Evolutionary conservation across 352 stramenopile genomes (phyloP), one percentile per base, ranked within the genome.

Genomic region (Phytophthora citrophthora): DNA sequence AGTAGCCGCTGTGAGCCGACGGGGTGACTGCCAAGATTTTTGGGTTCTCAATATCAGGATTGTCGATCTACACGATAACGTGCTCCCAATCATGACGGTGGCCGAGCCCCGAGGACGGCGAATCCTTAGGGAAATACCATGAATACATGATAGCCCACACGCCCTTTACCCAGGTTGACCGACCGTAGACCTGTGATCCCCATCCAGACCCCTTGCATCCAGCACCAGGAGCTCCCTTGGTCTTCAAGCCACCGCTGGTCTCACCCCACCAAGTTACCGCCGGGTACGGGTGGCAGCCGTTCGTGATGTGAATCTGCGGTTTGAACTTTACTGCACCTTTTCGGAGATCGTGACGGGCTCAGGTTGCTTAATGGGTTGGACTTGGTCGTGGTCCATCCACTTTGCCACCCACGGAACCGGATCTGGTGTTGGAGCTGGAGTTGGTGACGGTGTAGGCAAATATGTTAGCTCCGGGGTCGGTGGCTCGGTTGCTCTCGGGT

Each of bases 401-500:
- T n/a, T 41, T 20, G n/a, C 36, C 11, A 41, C 36, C 36, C 36
- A 41, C 36, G 36, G 36, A 41, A 13, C 36, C 13, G 36, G 36
- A 41, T 41, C 36, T 15, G 36, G 36, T 5, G 36, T 41, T 20
- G 36, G 12, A 18, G 36, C 36, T 41, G 36, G 12, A 18, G 36
- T 18, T 9, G 36, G 36, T 9, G 36, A 18, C 13, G 52, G 39
- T 1, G 52, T 59, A 7, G 52, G 52, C 31, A 32, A 15, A 34
- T 13, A 34, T 10, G 50, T 58, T 2, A 36, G 50, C 26, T 34
- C 50, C 8, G 36, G 24, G 2, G 50, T 58, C 8, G 50, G 50
- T n/a, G 50, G 36, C 5, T 51, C 39, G 15, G 52, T 59, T 10
- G 52, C 52, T 49, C 39, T 31, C 10, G 52, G 52, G 13, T 59